A percentile compares a stretch with the other conserved stretches of the same genome.
Conservation (phyloP, 768 basidiomycete genomes). For the Plicaturopsis crispa region DNA sequence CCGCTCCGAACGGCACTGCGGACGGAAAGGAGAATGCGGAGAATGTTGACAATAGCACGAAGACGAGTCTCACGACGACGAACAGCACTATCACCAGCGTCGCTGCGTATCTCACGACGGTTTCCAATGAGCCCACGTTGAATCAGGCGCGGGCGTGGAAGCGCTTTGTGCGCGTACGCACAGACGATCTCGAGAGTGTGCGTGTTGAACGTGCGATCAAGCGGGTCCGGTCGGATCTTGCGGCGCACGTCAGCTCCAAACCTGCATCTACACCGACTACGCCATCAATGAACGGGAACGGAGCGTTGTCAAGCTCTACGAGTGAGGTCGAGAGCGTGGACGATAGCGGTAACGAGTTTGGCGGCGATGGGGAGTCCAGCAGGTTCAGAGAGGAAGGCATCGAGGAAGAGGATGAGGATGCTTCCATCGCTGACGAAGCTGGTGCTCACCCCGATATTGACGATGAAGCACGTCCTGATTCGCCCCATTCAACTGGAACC, state of each 20-base stretch:
- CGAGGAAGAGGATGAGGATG: slow-evolving; percentile 14
- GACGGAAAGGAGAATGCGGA: too few species aligned
- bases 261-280: too few species aligned
- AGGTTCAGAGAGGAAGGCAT: slow-evolving; percentile 14
- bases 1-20: too few species aligned
- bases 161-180: slow-evolving; percentile 77
- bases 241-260: slow-evolving; percentile 47
- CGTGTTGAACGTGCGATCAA: slow-evolving; percentile 85
- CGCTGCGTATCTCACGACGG: slow-evolving; percentile 71
- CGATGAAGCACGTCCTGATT: background rate
- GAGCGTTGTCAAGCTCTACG: slow-evolving; percentile 18
- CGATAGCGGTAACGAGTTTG: slow-evolving; percentile 11
- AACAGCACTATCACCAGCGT: slow-evolving; percentile 58
- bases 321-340: slow-evolving; percentile 22
- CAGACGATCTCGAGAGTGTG: slow-evolving; percentile 83
- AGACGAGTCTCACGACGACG: slow-evolving; percentile 21
- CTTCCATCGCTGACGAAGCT: slow-evolving; percentile 6
- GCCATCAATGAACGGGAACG: slow-evolving; percentile 13
- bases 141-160: slow-evolving; percentile 72
- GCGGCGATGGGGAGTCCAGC: slow-evolving; percentile 3
- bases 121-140: slow-evolving; percentile 61
- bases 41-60: slow-evolving; percentile 12
- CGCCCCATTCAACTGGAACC: slow-evolving; percentile 5
- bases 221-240: slow-evolving; percentile 78
- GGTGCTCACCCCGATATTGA: slow-evolving; percentile 10